Evolutionary conservation across 108 stramenopile species (phyloP).

Genomic region (Cafeteria roenbergensis): DNA sequence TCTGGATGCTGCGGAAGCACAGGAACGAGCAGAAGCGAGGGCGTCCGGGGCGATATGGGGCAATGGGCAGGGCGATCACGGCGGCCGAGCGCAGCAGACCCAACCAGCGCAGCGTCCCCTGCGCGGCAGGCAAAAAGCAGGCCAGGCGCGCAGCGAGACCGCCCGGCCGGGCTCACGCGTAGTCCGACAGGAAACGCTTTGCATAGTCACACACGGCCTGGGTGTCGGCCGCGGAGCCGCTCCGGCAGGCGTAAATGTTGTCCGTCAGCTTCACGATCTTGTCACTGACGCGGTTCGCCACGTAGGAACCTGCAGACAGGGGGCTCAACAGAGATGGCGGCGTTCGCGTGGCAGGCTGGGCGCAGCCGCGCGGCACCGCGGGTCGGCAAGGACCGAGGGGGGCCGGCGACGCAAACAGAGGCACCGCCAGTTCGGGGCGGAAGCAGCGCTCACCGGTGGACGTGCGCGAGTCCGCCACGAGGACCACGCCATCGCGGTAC

Average conservation of each 20-base stretch:
- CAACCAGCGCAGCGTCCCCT: too few relatives aligned
- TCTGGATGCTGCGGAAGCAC: constrained; percentile 46
- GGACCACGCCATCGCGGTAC: constrained; percentile 77
- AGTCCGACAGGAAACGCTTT: constrained; percentile 58
- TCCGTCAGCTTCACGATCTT: constrained; percentile 83
- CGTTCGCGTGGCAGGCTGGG: too few relatives aligned
- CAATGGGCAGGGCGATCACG: neutral
- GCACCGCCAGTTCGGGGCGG: too few relatives aligned
- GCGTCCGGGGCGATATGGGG: neutral
- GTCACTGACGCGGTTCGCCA: constrained; percentile 82
- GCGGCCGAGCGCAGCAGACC: neutral
- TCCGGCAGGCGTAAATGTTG: constrained; percentile 78
- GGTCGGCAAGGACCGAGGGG: too few relatives aligned
- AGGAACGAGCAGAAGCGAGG: neutral
- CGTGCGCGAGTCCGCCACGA: constrained; percentile 86
- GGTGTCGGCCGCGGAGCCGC: constrained; percentile 87
- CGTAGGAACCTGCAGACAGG: constrained; percentile 50
- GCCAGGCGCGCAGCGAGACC: too few relatives aligned
- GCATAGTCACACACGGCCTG: constrained; percentile 85
- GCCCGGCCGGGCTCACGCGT: constrained; percentile 57
- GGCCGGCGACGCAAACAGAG: constrained; percentile 27
- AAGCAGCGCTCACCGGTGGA: too few relatives aligned
- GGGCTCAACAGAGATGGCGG: too few relatives aligned
- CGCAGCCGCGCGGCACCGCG: too few relatives aligned
- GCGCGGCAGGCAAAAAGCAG: too few relatives aligned